Evolutionary conservation across 2,329 filamentous ascomycete genomes (phyloP).

Genomic region (Septoria petroselini): DNA sequence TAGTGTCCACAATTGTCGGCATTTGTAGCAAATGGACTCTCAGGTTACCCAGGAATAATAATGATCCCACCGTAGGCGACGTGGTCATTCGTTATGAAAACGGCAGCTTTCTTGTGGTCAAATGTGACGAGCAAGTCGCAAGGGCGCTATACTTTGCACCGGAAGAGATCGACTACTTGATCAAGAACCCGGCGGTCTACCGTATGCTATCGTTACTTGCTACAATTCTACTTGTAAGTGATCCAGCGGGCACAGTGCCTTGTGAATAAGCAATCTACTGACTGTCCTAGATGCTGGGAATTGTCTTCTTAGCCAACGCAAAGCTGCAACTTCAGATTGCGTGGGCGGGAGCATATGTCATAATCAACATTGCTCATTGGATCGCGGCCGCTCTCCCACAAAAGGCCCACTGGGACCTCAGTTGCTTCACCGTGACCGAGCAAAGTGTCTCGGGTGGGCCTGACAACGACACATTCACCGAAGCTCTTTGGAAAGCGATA

Average conservation of each 20-base stretch:
- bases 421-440: constrained; percentile 43
- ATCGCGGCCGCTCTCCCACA: constrained; percentile 49
- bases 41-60: constrained; percentile 39
- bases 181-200: constrained; percentile 43
- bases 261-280: no score
- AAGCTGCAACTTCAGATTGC: constrained; percentile 48
- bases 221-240: constrained; percentile 52
- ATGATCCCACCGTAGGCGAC: constrained; percentile 40
- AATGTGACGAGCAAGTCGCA: constrained; percentile 50
- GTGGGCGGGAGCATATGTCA: constrained; percentile 51
- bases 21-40: constrained; percentile 51
- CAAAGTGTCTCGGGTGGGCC: constrained; percentile 37
- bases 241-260: no score
- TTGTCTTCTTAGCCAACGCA: constrained; percentile 52
- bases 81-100: constrained; percentile 52
- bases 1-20: constrained; percentile 51
- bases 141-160: constrained; percentile 53
- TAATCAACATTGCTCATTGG: constrained; percentile 52
- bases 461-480: constrained; percentile 44
- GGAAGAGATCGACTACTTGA: constrained; percentile 48
- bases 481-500: constrained; percentile 51
- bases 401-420: constrained; percentile 49
- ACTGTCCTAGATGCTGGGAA: constrained; percentile 53
- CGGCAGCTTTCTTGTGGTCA: constrained; percentile 50
- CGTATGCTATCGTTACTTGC: constrained; percentile 50